Conservation (phyloP, 495 filamentous ascomycete species). For the Tuber melanosporum region DNA sequence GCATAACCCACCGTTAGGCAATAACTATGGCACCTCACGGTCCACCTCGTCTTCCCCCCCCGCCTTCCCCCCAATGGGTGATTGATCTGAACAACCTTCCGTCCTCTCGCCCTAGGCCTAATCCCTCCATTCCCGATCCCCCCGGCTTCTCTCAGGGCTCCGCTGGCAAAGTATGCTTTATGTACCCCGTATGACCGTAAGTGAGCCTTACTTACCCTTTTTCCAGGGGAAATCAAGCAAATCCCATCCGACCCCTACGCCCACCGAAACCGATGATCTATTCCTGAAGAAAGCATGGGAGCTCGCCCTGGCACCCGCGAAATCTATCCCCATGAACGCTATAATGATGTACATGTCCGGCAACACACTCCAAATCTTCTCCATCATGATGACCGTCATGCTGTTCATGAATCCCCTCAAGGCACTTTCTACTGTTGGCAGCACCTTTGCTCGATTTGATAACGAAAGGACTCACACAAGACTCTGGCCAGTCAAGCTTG, state of each 20-base stretch:
- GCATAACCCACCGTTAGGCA: not conserved
- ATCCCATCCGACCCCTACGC: constrained; percentile 50
- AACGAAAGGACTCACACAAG: constrained; percentile 66
- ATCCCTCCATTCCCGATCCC: constrained; percentile 67
- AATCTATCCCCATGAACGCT: constrained; percentile 92
- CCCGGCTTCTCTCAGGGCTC: constrained; percentile 66
- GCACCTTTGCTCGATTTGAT: constrained; percentile 80
- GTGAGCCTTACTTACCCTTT: constrained; percentile 42
- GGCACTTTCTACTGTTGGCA: constrained; percentile 69
- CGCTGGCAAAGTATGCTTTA: constrained; percentile 51
- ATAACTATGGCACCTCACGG: constrained; percentile 32
- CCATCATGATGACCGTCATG: constrained; percentile 99
- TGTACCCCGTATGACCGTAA: not conserved
- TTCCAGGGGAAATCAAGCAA: constrained; percentile 40
- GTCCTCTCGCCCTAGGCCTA: constrained; percentile 48
- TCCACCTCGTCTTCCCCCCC: constrained; percentile 35
- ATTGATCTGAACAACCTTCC: constrained; percentile 65
- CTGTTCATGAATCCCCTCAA: constrained; percentile 93
- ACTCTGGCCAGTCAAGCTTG: constrained; percentile 71
- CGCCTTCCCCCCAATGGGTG: constrained; percentile 66
- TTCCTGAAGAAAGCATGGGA: constrained; percentile 99
- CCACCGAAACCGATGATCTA: constrained; percentile 81
- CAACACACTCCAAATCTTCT: constrained; percentile 97
- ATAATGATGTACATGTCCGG: constrained; percentile 99
- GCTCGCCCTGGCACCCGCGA: constrained; percentile 85